These are phyloP conservation scores for Cryptococcus sp. DNA, from an alignment of 1,284 basidiomycete species.

Conservation along the genomic window DNA sequence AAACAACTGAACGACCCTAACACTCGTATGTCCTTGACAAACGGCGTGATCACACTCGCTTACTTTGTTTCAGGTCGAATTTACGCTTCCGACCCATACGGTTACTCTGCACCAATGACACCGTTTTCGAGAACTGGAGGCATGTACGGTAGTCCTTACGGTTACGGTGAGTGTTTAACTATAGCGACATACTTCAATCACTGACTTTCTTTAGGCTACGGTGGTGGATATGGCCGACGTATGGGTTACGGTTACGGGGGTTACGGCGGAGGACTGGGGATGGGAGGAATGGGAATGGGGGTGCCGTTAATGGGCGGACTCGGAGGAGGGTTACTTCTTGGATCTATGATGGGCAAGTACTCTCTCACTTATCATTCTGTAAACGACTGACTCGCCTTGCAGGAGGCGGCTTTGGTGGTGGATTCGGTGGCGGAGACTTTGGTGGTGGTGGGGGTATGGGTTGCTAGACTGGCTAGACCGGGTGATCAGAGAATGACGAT, in stretches of 20 bases:
- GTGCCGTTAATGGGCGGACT: constrained; percentile 26
- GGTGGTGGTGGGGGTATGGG: constrained; percentile 2
- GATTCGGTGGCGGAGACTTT: constrained; percentile 8
- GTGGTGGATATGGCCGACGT: constrained; percentile 23
- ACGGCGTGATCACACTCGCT: neutral
- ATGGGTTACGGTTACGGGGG: constrained; percentile 14
- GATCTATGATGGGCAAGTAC: constrained; percentile 17
- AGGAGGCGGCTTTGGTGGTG: constrained; percentile 16
- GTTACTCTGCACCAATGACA: constrained; percentile 26
- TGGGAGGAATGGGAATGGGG: constrained; percentile 22
- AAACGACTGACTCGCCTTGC: constrained; percentile 7
- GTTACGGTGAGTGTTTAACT: constrained; percentile 21
- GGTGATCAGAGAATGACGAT: too few species aligned
- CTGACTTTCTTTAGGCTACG: constrained; percentile 10
- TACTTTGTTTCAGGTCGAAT: constrained; percentile 9
- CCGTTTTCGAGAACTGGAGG: constrained; percentile 23
- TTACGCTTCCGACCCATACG: constrained; percentile 24
- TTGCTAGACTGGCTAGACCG: neutral
- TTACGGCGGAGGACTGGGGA: constrained; percentile 13
- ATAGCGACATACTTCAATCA: neutral
- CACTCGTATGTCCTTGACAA: constrained; percentile 12
- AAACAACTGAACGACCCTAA: constrained; percentile 28
- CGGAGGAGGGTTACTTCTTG: constrained; percentile 28
- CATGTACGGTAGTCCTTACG: constrained; percentile 25
- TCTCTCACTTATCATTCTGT: neutral